Evolutionary conservation across 1,284 basidiomycete species (phyloP).

Genomic region (Somion occarium): DNA sequence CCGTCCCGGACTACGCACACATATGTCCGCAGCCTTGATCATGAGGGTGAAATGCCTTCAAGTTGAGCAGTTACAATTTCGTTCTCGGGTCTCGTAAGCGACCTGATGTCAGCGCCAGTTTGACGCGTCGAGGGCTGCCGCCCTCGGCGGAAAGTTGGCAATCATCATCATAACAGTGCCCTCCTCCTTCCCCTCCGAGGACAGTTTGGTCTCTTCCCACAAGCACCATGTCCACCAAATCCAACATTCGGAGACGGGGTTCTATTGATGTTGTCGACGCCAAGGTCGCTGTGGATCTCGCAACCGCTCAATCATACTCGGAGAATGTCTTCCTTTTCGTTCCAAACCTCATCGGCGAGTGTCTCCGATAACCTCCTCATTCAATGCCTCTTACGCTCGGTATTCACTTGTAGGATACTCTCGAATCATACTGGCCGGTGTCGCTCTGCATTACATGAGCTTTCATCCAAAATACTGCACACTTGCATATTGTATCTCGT

Average conservation of each 20-base stretch:
- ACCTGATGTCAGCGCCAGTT: not conserved
- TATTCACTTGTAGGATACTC: conserved; percentile 66
- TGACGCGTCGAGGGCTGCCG: conserved; percentile 1
- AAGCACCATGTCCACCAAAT: conserved; percentile 22
- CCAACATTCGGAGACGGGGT: conserved; percentile 19
- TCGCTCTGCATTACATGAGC: conserved; percentile 92
- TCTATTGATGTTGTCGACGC: conserved; percentile 68
- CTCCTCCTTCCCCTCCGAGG: not conserved
- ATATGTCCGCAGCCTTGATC: too few species aligned
- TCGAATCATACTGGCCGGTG: conserved; percentile 86
- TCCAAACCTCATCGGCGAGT: conserved; percentile 90
- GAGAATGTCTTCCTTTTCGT: conserved; percentile 97
- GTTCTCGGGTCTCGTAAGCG: not conserved
- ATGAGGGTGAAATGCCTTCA: too few species aligned
- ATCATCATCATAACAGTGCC: not conserved
- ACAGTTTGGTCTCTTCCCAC: not conserved
- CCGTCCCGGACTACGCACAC: too few species aligned
- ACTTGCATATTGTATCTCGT: conserved; percentile 87
- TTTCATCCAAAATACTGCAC: conserved; percentile 93
- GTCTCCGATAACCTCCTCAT: not conserved
- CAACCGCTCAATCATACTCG: conserved; percentile 77
- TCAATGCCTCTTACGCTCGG: not conserved
- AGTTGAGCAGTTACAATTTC: too few species aligned
- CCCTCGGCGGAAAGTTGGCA: not conserved
- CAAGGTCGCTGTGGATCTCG: conserved; percentile 76